Evolutionary conservation across 257 asterid genomes (phyloP), one percentile per base, ranked within the genome.

Genomic region (Fraxinus americana): DNA sequence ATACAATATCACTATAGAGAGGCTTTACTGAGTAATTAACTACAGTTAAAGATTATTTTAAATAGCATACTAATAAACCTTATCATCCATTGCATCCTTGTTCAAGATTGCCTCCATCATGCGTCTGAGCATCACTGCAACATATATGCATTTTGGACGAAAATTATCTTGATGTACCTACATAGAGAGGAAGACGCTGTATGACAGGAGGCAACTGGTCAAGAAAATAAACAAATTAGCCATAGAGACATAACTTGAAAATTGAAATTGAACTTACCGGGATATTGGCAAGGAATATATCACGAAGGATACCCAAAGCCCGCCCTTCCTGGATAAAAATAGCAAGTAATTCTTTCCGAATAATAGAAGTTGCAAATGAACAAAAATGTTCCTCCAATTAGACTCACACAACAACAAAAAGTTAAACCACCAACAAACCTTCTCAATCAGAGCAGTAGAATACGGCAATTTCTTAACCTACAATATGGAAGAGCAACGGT

Each of bases 11-110:
- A 41, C 4, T 43, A 11, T 43, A 43, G 14, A 10, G 50, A 12
- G 16, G 52, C 13, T 43, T 43, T 3, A 43, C 4, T 35, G 19
- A 25, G 13, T 72, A 45, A 27, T n/a, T 48, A 74, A 23, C 23
- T 11, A 57, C 7, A n/a, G 5, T 23, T 57, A 39, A 36, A 68
- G 23, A 32, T 2, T 35, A 52, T 61, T 61, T 19, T 25, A 21
- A 8, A 25, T 23, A 27, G 71, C 27, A 5, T 5, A 30, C 76
- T 6, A 67, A 41, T 29, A 69, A 84, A 93, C 98, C 97, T 93
- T 95, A 82, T 95, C 99, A 88, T 95, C 99, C 92, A 93, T 88
- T 71, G 98, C 86, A 86, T 95, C 99, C 87, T 95, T 91, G 91
- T 91, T 95, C 85, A 95, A 71, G 78, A 93, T 89, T 72, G 98